Conservation (phyloP, 768 basidiomycete species). For the Auricularia heimuer region DNA sequence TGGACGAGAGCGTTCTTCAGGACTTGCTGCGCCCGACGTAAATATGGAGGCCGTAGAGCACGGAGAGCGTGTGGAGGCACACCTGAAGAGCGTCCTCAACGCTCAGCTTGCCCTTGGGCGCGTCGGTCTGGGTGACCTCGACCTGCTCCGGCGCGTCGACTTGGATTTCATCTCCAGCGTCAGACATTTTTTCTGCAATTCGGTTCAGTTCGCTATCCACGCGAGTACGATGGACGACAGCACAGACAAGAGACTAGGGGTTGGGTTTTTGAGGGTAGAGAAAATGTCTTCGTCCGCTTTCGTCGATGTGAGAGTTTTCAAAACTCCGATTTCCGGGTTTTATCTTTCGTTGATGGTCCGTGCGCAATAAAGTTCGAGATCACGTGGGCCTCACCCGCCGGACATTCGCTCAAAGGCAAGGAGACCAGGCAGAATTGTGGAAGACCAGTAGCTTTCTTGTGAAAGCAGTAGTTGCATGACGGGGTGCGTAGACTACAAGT, state of each 20-base stretch:
- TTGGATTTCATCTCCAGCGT: slow-evolving; percentile 93
- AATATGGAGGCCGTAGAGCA: background rate
- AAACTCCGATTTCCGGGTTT: background rate
- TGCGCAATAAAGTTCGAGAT: background rate
- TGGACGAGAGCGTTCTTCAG: slow-evolving; percentile 98
- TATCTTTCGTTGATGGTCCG: background rate
- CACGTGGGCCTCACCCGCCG: too few species aligned
- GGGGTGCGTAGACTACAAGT: background rate
- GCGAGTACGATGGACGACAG: background rate
- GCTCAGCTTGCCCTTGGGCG: slow-evolving; percentile 89
- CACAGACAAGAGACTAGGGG: slow-evolving; percentile 6
- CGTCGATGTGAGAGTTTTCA: slow-evolving; percentile 59
- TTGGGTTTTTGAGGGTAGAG: slow-evolving; percentile 12
- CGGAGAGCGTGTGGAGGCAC: slow-evolving; percentile 8
- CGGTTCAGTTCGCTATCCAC: slow-evolving; percentile 6
- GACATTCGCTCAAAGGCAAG: too few species aligned
- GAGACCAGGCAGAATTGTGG: too few species aligned
- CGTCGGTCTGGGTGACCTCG: slow-evolving; percentile 71
- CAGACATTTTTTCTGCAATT: slow-evolving; percentile 61
- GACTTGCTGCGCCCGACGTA: slow-evolving; percentile 59
- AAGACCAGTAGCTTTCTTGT: too few species aligned
- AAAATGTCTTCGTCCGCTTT: slow-evolving; percentile 90
- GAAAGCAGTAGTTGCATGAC: too few species aligned
- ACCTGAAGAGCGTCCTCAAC: slow-evolving; percentile 94
- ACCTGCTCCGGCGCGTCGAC: slow-evolving; percentile 59